Conservation (phyloP, 139 green algal genomes). For the Volvox africanus region DNA sequence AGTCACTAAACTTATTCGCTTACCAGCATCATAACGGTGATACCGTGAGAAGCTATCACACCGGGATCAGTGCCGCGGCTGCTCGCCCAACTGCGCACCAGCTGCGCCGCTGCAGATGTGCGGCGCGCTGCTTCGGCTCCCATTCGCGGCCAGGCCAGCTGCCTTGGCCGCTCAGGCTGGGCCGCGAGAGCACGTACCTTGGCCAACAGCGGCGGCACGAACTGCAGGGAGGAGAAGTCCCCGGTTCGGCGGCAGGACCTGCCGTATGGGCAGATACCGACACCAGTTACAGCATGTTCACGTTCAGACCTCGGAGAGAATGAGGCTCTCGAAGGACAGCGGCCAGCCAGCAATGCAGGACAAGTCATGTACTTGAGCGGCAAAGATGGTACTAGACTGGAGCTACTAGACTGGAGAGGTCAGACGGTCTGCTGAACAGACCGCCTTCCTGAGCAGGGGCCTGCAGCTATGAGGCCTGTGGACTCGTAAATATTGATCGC, state of each 20-base stretch:
- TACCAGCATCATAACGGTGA: constrained; percentile 41
- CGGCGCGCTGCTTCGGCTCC: constrained; percentile 33
- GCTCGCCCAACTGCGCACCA: constrained; percentile 73
- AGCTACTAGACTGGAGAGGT: no score
- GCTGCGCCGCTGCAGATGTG: constrained; percentile 18
- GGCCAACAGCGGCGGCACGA: constrained; percentile 71
- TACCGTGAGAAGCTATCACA: constrained; percentile 44
- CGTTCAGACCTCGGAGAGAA: no score
- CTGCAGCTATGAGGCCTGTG: no score
- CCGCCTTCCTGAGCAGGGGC: no score
- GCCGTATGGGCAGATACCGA: neutral
- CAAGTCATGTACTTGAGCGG: no score
- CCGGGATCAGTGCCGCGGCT: constrained; percentile 39
- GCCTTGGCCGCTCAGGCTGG: constrained; percentile 57
- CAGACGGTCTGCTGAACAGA: no score
- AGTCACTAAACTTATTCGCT: neutral
- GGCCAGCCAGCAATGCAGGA: no score
- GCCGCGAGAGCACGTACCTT: constrained; percentile 12
- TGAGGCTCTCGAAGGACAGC: no score
- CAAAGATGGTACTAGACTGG: no score
- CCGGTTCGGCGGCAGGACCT: constrained; percentile 51
- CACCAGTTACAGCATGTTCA: no score
- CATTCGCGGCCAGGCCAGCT: constrained; percentile 74
- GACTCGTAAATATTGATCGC: no score
- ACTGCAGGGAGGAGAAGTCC: constrained; percentile 68